Conservation (phyloP, 495 filamentous ascomycete species). For the Trichodelitschia bisporula region DNA sequence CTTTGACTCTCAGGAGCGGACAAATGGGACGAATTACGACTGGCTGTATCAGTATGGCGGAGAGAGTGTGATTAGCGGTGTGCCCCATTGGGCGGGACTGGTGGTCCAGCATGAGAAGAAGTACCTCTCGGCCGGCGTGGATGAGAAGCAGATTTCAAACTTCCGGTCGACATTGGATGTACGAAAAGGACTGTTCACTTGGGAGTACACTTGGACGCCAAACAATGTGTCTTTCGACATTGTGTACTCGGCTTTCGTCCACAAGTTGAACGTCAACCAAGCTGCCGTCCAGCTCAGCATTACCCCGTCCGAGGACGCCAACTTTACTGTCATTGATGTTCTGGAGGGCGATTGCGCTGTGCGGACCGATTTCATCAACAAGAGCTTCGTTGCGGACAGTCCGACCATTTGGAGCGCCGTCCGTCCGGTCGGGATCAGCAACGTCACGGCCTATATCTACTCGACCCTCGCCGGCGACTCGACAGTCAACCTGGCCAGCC, state of each 20-base stretch:
- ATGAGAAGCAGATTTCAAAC: slow-evolving; percentile 28
- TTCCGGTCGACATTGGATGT: slow-evolving; percentile 40
- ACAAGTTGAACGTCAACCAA: slow-evolving; percentile 37
- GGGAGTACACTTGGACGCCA: slow-evolving; percentile 45
- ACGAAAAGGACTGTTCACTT: slow-evolving; percentile 33
- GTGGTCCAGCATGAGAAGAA: slow-evolving; percentile 30
- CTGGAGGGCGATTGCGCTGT: slow-evolving; percentile 33
- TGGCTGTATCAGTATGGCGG: slow-evolving; percentile 50
- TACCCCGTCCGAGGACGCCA: slow-evolving; percentile 19
- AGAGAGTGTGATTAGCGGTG: slow-evolving; percentile 48
- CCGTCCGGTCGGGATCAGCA: slow-evolving; percentile 24
- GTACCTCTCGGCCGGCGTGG: slow-evolving; percentile 35
- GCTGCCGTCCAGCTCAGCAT: slow-evolving; percentile 34
- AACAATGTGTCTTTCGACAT: slow-evolving; percentile 24
- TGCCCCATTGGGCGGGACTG: slow-evolving; percentile 44
- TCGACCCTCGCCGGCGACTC: slow-evolving; percentile 19
- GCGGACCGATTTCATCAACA: slow-evolving; percentile 28
- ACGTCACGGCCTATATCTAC: slow-evolving; percentile 36
- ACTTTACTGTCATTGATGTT: slow-evolving; percentile 30
- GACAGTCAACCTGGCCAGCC: slow-evolving; percentile 25
- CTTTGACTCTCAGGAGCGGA: slow-evolving; percentile 35
- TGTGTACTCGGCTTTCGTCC: slow-evolving; percentile 31
- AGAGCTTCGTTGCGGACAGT: slow-evolving; percentile 20
- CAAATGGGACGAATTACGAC: slow-evolving; percentile 40
- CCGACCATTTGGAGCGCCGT: slow-evolving; percentile 31